Conservation (phyloP, 1,139 yeast genomes). For the Torulaspora pretoriensis region DNA sequence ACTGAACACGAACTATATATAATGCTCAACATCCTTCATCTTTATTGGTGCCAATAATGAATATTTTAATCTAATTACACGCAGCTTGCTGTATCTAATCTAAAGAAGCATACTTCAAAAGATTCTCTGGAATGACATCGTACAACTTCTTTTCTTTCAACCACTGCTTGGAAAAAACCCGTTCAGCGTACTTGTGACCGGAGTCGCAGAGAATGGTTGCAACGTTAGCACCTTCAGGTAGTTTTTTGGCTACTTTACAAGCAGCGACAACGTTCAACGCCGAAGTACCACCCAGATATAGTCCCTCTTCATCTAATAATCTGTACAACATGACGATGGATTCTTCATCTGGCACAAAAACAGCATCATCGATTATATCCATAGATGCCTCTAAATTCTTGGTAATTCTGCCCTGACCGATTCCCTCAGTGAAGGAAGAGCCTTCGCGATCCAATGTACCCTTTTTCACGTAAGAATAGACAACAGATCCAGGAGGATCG, state of each 20-base stretch:
- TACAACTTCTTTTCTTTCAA: constrained; percentile 63
- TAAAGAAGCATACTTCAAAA: constrained; percentile 59
- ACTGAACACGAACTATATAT: constrained; percentile 51
- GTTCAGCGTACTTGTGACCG: constrained; percentile 81
- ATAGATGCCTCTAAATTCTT: constrained; percentile 72
- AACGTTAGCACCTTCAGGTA: constrained; percentile 78
- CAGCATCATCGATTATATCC: constrained; percentile 66
- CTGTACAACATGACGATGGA: constrained; percentile 77
- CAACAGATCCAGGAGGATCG: constrained; percentile 90
- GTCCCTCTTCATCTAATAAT: constrained; percentile 81
- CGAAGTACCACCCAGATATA: constrained; percentile 85
- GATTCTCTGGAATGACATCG: constrained; percentile 62
- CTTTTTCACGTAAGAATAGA: constrained; percentile 70
- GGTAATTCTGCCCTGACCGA: constrained; percentile 92
- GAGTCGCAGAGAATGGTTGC: constrained; percentile 85
- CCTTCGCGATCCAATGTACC: constrained; percentile 69
- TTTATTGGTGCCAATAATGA: background rate
- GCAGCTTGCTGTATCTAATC: constrained; percentile 24
- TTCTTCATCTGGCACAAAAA: constrained; percentile 67
- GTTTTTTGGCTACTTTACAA: constrained; percentile 59
- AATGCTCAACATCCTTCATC: background rate
- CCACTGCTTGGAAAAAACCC: constrained; percentile 77
- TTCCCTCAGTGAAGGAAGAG: constrained; percentile 87
- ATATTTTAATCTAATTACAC: background rate
- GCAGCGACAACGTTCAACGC: constrained; percentile 85